Evolutionary conservation across 352 stramenopile species (phyloP).

Genomic region (Pythium volutum): DNA sequence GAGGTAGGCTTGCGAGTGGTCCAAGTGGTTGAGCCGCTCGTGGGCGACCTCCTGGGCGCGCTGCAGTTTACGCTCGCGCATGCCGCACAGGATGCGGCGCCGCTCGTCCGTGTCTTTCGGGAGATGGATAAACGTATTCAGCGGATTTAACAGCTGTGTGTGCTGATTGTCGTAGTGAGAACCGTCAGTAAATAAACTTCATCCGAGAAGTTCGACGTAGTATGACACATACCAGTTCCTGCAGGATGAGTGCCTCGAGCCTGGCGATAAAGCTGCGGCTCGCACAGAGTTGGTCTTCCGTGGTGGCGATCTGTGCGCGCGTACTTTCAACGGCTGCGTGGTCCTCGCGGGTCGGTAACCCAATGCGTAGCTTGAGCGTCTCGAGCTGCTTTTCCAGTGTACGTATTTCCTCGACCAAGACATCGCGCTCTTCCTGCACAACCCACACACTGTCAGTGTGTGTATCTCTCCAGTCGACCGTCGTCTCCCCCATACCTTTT

Average conservation of each 20-base stretch:
- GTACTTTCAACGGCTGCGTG: constrained; percentile 2
- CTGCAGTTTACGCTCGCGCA: constrained; percentile 10
- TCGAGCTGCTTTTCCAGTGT: constrained; percentile 10
- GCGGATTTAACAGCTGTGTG: neutral
- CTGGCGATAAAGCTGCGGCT: constrained; percentile 8
- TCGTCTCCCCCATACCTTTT: constrained; percentile 15
- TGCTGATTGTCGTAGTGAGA: too few species aligned
- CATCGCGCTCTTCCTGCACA: constrained; percentile 17
- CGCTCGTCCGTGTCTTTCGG: constrained; percentile 7
- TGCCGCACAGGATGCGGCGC: neutral
- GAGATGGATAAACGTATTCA: constrained; percentile 17
- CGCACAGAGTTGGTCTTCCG: constrained; percentile 20
- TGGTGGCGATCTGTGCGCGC: neutral
- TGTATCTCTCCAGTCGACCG: neutral
- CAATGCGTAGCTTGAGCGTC: constrained; percentile 16
- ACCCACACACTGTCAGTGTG: neutral
- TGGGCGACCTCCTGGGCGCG: constrained; percentile 2
- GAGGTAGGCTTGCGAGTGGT: constrained; percentile 14
- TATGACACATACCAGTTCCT: constrained; percentile 3
- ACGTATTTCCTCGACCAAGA: constrained; percentile 5
- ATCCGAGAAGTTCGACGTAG: too few species aligned
- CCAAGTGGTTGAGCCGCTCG: constrained; percentile 10
- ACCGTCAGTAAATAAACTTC: too few species aligned
- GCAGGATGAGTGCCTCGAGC: constrained; percentile 10
- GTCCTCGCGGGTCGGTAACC: constrained; percentile 14